phyloP scores from a whole-genome alignment of 1,284 basidiomycete species.

The Pholiota adiposa region DNA sequence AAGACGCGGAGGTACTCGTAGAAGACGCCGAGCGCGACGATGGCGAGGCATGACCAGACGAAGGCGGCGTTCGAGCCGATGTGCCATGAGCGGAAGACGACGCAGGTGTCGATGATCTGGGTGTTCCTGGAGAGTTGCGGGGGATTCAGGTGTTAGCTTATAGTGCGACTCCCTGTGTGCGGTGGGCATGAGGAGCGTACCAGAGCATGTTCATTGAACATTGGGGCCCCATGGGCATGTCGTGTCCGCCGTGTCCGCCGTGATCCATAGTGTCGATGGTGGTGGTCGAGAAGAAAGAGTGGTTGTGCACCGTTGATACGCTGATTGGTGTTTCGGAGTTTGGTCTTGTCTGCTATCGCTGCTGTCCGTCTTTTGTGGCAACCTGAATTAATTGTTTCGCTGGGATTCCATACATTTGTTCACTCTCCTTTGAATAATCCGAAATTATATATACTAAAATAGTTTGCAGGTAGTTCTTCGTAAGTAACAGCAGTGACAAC shows the following conservation, averaged over 20 bases:
- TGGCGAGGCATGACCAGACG: conserved; percentile 62
- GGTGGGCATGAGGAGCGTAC: conserved; percentile 35
- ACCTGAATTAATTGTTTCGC: too few species aligned
- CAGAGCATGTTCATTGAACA: conserved; percentile 78
- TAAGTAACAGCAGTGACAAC: too few species aligned
- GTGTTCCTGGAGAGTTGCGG: conserved; percentile 69
- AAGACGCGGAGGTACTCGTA: conserved; percentile 77
- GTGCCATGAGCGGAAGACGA: conserved; percentile 78
- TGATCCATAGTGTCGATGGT: conserved; percentile 25
- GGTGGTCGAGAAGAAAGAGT: neutral
- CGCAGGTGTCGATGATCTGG: conserved; percentile 72
- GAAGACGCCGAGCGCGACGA: conserved; percentile 66
- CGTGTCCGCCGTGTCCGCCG: conserved; percentile 52
- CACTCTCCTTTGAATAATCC: too few species aligned
- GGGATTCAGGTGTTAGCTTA: neutral
- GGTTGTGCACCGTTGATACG: too few species aligned
- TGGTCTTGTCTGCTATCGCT: too few species aligned
- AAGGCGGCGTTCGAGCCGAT: conserved; percentile 60
- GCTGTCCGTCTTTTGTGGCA: too few species aligned
- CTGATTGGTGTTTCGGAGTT: too few species aligned
- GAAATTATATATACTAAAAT: too few species aligned
- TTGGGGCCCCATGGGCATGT: conserved; percentile 52
- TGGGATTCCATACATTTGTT: too few species aligned
- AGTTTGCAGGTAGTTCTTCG: too few species aligned
- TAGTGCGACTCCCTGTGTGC: too few species aligned